Percentiles rank a stretch among this genome's conserved stretches.
Conservation (phyloP, 176 grass and related monocot species). For the Chrysopogon serrulatus region DNA sequence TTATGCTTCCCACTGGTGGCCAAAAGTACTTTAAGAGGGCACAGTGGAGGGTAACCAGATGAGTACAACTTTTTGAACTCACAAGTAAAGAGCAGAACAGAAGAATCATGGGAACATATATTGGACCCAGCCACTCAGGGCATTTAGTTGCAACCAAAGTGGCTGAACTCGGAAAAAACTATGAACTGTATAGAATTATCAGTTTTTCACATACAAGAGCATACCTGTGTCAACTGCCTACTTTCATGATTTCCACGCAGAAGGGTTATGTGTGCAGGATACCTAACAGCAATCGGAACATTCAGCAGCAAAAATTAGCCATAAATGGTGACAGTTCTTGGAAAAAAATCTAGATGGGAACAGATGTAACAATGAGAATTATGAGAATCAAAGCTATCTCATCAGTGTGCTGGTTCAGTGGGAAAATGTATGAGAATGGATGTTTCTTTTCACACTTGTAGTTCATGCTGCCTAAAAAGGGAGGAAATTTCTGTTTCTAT, state of each 20-base stretch:
- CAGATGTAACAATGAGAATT: background rate
- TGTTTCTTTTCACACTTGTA: constrained; percentile 13
- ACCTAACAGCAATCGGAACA: constrained; percentile 38
- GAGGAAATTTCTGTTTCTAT: background rate
- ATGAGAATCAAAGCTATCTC: background rate
- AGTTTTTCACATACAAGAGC: background rate
- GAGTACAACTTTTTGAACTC: background rate
- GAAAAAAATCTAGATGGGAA: background rate
- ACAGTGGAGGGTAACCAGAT: background rate
- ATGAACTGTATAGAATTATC: background rate
- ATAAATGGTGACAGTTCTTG: background rate
- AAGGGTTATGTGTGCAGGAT: constrained; percentile 97
- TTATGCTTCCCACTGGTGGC: background rate
- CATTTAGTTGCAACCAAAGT: background rate
- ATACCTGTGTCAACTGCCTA: constrained; percentile 96
- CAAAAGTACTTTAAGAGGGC: background rate
- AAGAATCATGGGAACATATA: background rate
- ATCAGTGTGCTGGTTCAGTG: background rate
- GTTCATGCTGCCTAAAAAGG: constrained; percentile 9
- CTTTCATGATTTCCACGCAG: constrained; percentile 99
- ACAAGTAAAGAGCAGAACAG: background rate
- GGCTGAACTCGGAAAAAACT: background rate
- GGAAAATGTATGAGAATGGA: background rate
- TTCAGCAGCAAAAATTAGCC: constrained; percentile 19
- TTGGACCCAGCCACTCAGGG: background rate